Base-by-base conservation (phyloP, 495 filamentous ascomycete species). In the Amniculicola lignicola region DNA sequence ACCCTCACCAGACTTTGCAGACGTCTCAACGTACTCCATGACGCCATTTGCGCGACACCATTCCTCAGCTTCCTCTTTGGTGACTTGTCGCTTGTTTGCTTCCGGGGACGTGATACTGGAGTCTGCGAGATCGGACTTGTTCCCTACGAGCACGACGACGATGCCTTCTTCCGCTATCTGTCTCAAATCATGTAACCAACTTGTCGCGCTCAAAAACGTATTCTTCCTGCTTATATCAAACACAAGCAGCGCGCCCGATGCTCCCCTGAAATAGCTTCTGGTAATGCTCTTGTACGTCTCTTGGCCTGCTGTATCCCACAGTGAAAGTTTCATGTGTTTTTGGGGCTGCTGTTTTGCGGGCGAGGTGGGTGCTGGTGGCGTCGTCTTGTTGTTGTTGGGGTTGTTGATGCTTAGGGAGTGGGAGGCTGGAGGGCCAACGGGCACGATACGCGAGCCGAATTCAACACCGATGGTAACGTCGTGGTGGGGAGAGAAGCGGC, bases 401-500 rank as follows among this genome's bases (percentile, higher is more conserved):
- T 71, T 70, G 60, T 75, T 68, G 63, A 79, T 72, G 54, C 67
- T 69, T 52, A 78, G 60, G 50, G 61, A 48, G 66, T 69, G 75
- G 66, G 73, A 78, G 37, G 81, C 74, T 28, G 92, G 91, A 25
- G 89, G 88, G 0, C 91, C 90, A 48, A 95, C 90, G 51, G 91
- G 86, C 25, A 98, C 90, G 62, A 96, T 90, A 51, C 92, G 83
- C 25, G 87, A 92, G 51, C 91, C 93, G 72, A 98, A 96, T 69
- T 98, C 93, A 21, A 98, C 93, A 51, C 93, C 93, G 63, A 98
- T 96, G 23, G 93, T 98, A 37, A 98, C 93, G 75, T 96, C 90
- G 75, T 96, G 93, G 62, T 89, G 81, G 25, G 87, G 77, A 47
- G 86, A 87, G 76, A 97, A 97, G 63, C 92, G 91, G 50, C 91